These are phyloP conservation scores for Lantana camara DNA, from an alignment of 257 asterid genomes.

Conservation along the genomic window DNA sequence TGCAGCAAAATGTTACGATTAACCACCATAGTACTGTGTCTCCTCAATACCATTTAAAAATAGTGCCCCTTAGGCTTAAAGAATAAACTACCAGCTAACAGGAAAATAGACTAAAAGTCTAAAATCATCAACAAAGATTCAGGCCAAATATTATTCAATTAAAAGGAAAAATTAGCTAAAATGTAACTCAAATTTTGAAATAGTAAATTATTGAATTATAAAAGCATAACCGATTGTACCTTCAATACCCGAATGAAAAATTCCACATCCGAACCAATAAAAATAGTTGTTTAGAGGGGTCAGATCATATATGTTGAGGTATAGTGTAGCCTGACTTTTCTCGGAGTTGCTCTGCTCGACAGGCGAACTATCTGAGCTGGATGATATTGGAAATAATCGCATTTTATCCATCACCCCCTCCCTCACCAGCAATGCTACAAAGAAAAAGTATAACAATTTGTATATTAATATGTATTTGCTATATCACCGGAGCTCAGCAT, in stretches of 20 bases:
- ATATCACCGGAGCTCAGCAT: conserved; percentile 31
- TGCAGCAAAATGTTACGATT: background rate
- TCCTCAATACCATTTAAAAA: background rate
- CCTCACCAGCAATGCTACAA: conserved; percentile 34
- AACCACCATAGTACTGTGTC: background rate
- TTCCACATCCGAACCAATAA: conserved; percentile 85
- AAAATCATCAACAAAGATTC: conserved; percentile 9
- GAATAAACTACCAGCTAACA: conserved; percentile 2
- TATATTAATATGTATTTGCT: conserved; percentile 16
- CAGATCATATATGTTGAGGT: conserved; percentile 82
- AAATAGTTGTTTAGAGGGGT: conserved; percentile 78
- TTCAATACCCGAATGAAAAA: conserved; percentile 91
- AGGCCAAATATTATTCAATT: background rate
- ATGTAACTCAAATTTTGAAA: background rate
- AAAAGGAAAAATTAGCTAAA: background rate
- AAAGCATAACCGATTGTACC: conserved; percentile 41
- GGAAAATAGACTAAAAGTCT: background rate
- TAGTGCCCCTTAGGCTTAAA: background rate
- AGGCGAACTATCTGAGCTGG: conserved; percentile 53
- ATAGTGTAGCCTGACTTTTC: conserved; percentile 55
- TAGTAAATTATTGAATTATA: conserved; percentile 12
- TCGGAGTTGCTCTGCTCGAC: conserved; percentile 46
- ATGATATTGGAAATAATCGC: conserved; percentile 66
- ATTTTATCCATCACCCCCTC: conserved; percentile 42
- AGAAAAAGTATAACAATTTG: conserved; percentile 1